A percentile compares a stretch with the other conserved stretches of the same genome.
phyloP scores from a whole-genome alignment of 2,329 filamentous ascomycete genomes.

The Paraphoma chrysanthemicola region DNA sequence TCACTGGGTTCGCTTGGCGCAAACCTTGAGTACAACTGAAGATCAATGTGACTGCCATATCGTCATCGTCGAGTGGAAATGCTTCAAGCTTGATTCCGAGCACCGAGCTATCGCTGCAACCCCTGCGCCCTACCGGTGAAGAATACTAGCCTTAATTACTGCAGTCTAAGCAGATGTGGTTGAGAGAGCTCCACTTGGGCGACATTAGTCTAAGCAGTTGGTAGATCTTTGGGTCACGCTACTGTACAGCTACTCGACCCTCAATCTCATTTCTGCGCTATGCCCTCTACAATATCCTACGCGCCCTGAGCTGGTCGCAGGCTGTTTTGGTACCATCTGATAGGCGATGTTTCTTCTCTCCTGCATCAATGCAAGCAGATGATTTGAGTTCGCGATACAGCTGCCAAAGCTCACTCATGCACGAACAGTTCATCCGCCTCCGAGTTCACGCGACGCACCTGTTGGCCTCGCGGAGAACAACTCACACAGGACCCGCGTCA shows the following conservation, averaged over 20 bases:
- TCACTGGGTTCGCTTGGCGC: constrained; percentile 15
- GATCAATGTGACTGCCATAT: not conserved
- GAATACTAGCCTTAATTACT: not conserved
- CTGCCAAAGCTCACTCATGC: not conserved
- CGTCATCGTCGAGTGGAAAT: not conserved
- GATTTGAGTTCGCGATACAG: not conserved
- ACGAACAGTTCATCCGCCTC: not conserved
- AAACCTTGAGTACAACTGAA: not conserved
- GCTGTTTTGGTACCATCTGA: constrained; percentile 5
- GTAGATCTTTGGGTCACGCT: constrained; percentile 21
- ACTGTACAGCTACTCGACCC: constrained; percentile 12
- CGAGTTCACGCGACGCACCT: not conserved
- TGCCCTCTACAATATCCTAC: constrained; percentile 4
- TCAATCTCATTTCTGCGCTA: constrained; percentile 14
- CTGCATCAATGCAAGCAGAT: constrained; percentile 1
- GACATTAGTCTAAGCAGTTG: constrained; percentile 20
- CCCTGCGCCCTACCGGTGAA: constrained; percentile 9
- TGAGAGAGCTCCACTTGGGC: constrained; percentile 13
- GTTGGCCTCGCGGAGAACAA: not conserved
- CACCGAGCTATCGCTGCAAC: not conserved
- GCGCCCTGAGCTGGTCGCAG: constrained; percentile 14
- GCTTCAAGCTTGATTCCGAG: not conserved
- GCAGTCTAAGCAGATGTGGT: constrained; percentile 7
- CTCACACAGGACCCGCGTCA: not conserved
- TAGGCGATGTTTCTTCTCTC: constrained; percentile 10